Conservation (phyloP, 2,329 filamentous ascomycete species). For the Aspergillus fumigatiaffinis region DNA sequence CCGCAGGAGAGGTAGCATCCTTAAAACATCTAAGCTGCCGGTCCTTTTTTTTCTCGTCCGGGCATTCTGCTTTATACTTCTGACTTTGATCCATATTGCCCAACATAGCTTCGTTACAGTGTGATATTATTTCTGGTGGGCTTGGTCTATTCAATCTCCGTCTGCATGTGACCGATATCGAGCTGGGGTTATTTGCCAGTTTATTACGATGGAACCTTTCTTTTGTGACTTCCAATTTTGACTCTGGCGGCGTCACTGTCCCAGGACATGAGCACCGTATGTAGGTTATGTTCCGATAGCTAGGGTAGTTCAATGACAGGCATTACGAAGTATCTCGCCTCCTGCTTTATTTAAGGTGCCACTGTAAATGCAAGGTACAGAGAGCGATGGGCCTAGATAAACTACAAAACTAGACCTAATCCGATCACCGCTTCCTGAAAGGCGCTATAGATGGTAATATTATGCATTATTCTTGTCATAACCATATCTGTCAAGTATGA, state of each 20-base stretch:
- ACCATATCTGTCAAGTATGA: conserved; percentile 17
- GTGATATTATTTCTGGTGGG: neutral
- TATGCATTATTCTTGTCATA: conserved; percentile 14
- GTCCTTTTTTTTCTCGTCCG: neutral
- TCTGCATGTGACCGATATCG: neutral
- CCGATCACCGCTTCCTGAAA: neutral
- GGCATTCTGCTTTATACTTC: neutral
- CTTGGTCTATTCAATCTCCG: neutral
- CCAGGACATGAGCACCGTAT: neutral
- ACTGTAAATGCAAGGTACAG: neutral
- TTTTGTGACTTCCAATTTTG: neutral
- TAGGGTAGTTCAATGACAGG: neutral
- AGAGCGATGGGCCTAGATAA: neutral
- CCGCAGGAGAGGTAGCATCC: conserved; percentile 7
- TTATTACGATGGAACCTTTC: neutral
- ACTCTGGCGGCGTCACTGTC: neutral
- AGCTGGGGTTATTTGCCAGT: neutral
- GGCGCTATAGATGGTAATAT: neutral
- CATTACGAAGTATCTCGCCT: neutral
- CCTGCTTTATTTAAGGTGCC: neutral
- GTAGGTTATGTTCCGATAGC: neutral
- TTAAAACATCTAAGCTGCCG: neutral
- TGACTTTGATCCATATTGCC: neutral
- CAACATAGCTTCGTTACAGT: neutral
- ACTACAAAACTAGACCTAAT: neutral